These are phyloP conservation scores for Sedum album DNA, from an alignment of 164 flowering plant species.

Conservation along the genomic window DNA sequence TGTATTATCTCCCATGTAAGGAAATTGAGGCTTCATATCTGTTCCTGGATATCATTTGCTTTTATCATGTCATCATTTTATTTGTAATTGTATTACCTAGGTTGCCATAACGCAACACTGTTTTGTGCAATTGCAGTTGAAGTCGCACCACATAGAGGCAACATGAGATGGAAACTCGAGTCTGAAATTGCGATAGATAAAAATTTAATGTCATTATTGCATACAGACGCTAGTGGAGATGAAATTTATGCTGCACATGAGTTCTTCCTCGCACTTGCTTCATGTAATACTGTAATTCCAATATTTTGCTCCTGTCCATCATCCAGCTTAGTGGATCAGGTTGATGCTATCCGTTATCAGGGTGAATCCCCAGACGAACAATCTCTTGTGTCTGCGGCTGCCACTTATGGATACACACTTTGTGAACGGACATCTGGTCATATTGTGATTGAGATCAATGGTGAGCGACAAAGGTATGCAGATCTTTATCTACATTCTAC, in stretches of 20 bases:
- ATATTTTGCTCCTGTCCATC: slow-evolving; percentile 25
- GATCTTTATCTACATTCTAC: background rate
- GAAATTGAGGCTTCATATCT: background rate
- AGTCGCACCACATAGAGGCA: background rate
- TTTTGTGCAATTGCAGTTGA: background rate
- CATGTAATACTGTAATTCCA: slow-evolving; percentile 96
- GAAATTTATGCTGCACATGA: slow-evolving; percentile 46
- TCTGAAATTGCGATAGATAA: slow-evolving; percentile 63
- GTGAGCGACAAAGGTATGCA: slow-evolving; percentile 49
- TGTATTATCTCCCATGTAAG: background rate
- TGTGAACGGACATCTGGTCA: slow-evolving; percentile 90
- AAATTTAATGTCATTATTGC: slow-evolving; percentile 42
- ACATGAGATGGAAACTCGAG: slow-evolving; percentile 21
- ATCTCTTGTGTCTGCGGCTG: slow-evolving; percentile 95
- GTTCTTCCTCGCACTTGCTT: slow-evolving; percentile 89
- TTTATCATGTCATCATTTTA: background rate
- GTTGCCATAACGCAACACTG: background rate
- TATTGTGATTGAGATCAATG: slow-evolving; percentile 66
- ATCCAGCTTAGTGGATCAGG: slow-evolving; percentile 44
- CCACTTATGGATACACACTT: slow-evolving; percentile 89
- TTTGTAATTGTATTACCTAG: background rate
- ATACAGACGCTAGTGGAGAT: slow-evolving; percentile 26
- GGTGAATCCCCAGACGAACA: slow-evolving; percentile 99
- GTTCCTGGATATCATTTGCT: background rate
- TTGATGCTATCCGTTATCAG: slow-evolving; percentile 67